These are phyloP conservation scores for Nepenthes gracilis DNA, from an alignment of 148 eudicot genomes.

Conservation along the genomic window DNA sequence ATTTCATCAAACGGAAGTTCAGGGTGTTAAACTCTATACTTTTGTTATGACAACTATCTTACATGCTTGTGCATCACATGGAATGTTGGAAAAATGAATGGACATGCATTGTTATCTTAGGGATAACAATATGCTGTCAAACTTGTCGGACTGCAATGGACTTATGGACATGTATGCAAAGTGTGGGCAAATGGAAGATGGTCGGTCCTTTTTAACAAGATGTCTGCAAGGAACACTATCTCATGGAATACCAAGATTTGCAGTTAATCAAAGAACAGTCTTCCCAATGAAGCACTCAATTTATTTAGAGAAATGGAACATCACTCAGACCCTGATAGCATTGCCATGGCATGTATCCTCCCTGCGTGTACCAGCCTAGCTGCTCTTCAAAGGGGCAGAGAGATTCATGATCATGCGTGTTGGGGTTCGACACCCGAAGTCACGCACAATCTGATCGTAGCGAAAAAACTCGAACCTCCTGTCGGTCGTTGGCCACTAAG, in stretches of 20 bases:
- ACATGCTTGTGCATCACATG: slow-evolving; percentile 51
- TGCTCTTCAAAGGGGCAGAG: slow-evolving; percentile 40
- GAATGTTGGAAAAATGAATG: slow-evolving; percentile 40
- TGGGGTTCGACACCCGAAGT: too few relatives aligned
- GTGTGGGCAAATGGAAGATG: slow-evolving; percentile 61
- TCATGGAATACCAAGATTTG: slow-evolving; percentile 71
- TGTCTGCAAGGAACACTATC: slow-evolving; percentile 30
- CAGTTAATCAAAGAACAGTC: slow-evolving; percentile 45
- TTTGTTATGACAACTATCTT: slow-evolving; percentile 40
- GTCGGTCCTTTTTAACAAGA: slow-evolving; percentile 26
- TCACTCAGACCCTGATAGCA: slow-evolving; percentile 34
- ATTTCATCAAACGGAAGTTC: slow-evolving; percentile 39
- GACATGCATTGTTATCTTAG: slow-evolving; percentile 33
- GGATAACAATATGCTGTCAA: slow-evolving; percentile 22
- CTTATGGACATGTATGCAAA: slow-evolving; percentile 66
- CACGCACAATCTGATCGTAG: too few relatives aligned
- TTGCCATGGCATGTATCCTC: slow-evolving; percentile 50
- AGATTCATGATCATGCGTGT: slow-evolving; percentile 29
- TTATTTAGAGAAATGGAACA: slow-evolving; percentile 41
- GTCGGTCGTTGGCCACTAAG: too few relatives aligned
- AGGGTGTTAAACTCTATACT: slow-evolving; percentile 28
- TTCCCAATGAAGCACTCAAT: slow-evolving; percentile 39
- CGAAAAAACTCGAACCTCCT: too few relatives aligned
- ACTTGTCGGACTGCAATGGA: slow-evolving; percentile 36
- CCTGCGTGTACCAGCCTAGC: slow-evolving; percentile 53